Conservation (phyloP, 371 early-diverging fungal species). For the Haplosporangium sp. region DNA sequence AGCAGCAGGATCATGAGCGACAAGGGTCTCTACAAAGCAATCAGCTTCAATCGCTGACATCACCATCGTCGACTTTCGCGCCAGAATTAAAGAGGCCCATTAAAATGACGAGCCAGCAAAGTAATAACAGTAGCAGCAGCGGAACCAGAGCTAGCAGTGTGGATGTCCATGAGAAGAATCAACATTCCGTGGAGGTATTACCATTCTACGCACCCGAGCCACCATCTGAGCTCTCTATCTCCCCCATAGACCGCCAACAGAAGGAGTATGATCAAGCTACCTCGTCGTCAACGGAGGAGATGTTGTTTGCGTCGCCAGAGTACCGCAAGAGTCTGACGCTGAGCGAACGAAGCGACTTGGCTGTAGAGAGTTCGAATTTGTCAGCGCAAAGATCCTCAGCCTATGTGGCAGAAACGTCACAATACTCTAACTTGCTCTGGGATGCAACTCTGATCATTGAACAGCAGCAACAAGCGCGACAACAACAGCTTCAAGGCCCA, state of each 20-base stretch:
- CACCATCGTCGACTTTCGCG: background rate
- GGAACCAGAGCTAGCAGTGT: slow-evolving; percentile 11
- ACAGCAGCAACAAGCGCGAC: slow-evolving; percentile 15
- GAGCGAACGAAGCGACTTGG: slow-evolving; percentile 37
- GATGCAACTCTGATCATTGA: slow-evolving; percentile 43
- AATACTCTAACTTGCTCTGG: slow-evolving; percentile 32
- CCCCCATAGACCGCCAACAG: background rate
- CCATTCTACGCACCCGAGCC: background rate
- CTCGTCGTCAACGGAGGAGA: slow-evolving; percentile 3
- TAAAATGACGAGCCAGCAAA: slow-evolving; percentile 21
- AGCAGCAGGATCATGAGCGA: background rate
- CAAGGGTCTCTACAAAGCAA: background rate
- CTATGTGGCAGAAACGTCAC: background rate
- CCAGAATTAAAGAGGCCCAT: slow-evolving; percentile 1
- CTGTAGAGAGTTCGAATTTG: slow-evolving; percentile 13
- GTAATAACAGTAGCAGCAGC: background rate
- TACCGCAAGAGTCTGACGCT: slow-evolving; percentile 39
- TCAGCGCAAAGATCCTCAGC: slow-evolving; percentile 16
- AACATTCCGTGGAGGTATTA: background rate
- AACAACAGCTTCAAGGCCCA: background rate
- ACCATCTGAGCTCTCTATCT: background rate
- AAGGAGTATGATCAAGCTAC: background rate
- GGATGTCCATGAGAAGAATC: background rate
- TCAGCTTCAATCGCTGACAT: background rate
- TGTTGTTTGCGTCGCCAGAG: slow-evolving; percentile 43